Evolutionary conservation across 352 stramenopile species (phyloP).

Genomic region (Pythium phragmiticola): DNA sequence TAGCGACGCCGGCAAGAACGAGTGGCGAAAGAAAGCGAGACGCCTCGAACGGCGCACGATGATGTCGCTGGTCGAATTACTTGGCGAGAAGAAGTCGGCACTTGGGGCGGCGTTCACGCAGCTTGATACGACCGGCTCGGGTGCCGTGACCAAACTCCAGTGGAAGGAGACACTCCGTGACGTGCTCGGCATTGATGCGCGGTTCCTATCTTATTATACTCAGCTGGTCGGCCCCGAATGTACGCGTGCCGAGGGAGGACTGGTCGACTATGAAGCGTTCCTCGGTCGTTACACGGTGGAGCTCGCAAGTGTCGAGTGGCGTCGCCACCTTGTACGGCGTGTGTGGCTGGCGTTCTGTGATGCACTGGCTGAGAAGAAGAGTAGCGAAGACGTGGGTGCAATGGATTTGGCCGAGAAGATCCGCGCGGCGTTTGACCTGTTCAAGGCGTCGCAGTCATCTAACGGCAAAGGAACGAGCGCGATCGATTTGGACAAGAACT

Average conservation of each 20-base stretch:
- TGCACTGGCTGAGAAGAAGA: conserved; percentile 40
- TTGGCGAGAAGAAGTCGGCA: conserved; percentile 75
- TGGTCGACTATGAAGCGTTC: conserved; percentile 72
- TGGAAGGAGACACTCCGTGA: conserved; percentile 63
- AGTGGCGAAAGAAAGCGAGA: conserved; percentile 78
- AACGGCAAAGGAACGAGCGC: conserved; percentile 19
- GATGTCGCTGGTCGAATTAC: conserved; percentile 76
- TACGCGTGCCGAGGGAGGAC: conserved; percentile 29
- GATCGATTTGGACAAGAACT: conserved; percentile 28
- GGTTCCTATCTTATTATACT: conserved; percentile 71
- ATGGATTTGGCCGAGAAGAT: conserved; percentile 62
- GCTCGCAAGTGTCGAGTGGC: conserved; percentile 67
- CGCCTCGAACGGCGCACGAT: conserved; percentile 69
- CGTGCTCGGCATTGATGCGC: conserved; percentile 60
- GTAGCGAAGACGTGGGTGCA: conserved; percentile 38
- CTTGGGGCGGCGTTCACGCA: conserved; percentile 52
- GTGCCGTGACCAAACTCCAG: conserved; percentile 58
- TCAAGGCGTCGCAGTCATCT: conserved; percentile 29
- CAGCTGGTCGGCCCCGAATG: conserved; percentile 50
- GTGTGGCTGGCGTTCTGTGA: conserved; percentile 72
- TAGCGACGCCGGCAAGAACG: conserved; percentile 57
- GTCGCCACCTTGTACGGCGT: conserved; percentile 59
- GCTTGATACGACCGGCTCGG: conserved; percentile 35
- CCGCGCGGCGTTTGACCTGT: conserved; percentile 69
- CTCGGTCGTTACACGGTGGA: conserved; percentile 75